A percentile compares a stretch with the other conserved stretches of the same genome.
phyloP scores from a whole-genome alignment of 805 yeast species.

The Jamesozyma gamospora region DNA sequence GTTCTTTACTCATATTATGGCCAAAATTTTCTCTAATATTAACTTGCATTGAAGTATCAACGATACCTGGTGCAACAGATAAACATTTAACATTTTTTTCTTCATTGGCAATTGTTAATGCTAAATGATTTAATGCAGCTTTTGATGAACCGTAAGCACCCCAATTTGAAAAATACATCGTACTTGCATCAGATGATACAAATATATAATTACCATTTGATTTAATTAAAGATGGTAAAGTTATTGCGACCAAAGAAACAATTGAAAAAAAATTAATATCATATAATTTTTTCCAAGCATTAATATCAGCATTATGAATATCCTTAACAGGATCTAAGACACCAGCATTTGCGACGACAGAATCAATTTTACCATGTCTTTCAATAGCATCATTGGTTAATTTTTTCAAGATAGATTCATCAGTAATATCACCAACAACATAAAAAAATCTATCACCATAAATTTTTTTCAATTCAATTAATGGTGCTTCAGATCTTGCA shows the following conservation, averaged over 20 bases:
- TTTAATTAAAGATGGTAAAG: constrained; percentile 48
- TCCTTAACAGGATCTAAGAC: constrained; percentile 65
- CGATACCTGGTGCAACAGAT: constrained; percentile 89
- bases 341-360: constrained; percentile 74
- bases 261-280: constrained; percentile 74
- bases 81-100: constrained; percentile 45
- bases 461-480: constrained; percentile 35
- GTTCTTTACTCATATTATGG: constrained; percentile 46
- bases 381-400: constrained; percentile 39
- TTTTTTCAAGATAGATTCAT: constrained; percentile 22
- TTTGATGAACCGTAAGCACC: constrained; percentile 85
- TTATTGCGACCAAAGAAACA: constrained; percentile 44
- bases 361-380: constrained; percentile 50
- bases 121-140: constrained; percentile 79
- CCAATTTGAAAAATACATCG: constrained; percentile 45
- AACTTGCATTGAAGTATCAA: constrained; percentile 79
- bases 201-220: constrained; percentile 53
- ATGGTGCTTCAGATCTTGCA: constrained; percentile 52
- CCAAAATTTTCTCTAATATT: constrained; percentile 57
- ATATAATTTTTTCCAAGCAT: constrained; percentile 52
- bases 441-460: constrained; percentile 45
- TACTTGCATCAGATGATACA: constrained; percentile 84
- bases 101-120: constrained; percentile 56
- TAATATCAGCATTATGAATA: constrained; percentile 36
- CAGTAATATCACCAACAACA: constrained; percentile 54